phyloP scores from a whole-genome alignment of 2,329 filamentous ascomycete species.

The Cryphonectria carpinicola region DNA sequence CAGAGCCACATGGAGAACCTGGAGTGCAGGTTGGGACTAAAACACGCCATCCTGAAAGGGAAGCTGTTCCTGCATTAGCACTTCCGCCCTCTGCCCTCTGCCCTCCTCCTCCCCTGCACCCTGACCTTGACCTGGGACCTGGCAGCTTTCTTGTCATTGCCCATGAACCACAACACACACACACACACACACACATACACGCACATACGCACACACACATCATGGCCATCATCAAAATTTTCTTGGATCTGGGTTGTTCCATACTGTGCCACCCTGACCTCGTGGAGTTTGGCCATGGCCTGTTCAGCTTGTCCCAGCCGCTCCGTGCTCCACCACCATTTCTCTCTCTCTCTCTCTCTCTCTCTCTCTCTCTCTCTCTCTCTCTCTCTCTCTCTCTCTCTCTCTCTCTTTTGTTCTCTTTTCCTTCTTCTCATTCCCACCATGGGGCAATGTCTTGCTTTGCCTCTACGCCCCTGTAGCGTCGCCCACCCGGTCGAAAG shows the following conservation, averaged over 20 bases:
- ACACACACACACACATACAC: not conserved
- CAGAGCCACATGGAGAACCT: constrained; percentile 27
- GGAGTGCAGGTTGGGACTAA: constrained; percentile 27
- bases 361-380: not conserved
- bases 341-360: not conserved
- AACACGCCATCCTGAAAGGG: constrained; percentile 24
- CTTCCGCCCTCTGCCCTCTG: constrained; percentile 1
- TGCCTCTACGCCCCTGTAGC: not conserved
- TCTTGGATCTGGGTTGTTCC: not conserved
- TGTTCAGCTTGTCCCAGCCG: not conserved
- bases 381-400: not conserved
- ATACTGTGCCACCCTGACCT: constrained; percentile 11
- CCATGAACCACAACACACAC: not conserved
- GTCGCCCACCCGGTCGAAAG: not conserved
- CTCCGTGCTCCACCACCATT: not conserved
- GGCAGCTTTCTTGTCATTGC: not conserved
- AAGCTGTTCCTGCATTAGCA: constrained; percentile 31
- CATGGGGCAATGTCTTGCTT: not conserved
- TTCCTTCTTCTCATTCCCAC: not conserved
- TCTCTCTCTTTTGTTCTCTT: not conserved
- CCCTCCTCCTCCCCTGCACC: constrained; percentile 6
- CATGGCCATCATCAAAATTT: constrained; percentile 3
- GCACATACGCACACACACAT: not conserved
- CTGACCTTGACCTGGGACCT: not conserved
- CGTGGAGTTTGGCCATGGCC: not conserved